Evolutionary conservation across 768 basidiomycete species (phyloP), one percentile per base, ranked within the genome.

Genomic region (Pholiota conissans): DNA sequence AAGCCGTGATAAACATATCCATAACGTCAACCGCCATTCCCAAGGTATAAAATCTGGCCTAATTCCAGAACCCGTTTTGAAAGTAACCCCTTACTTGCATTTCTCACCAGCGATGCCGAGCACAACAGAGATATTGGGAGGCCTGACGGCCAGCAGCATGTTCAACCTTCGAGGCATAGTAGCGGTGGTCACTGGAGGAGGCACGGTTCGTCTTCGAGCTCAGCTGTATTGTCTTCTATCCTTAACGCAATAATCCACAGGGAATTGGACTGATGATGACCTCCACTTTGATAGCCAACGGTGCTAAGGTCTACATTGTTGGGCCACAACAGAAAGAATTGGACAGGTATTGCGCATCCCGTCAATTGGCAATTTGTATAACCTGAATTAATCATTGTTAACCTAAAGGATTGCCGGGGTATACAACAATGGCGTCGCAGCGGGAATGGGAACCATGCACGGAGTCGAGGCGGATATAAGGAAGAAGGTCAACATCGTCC

Each of bases 261-360:
- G 55, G 55, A 11, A 56, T 56, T 27, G 55, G 55, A 4, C 16
- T 56, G 47, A 56, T 56, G 55, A 56, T 56, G 9, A 14, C 47
- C 10, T 56, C 55, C 2, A 56, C 55, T 0, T 27, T 56, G 20
- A 20, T 56, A 13, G 47, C 55, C 8, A 56, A 56, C 11, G 55
- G 55, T n/a, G 55, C 55, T 7, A 56, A 56, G 32, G 55, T 56
- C 10, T 56, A 56, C 27, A 56, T 56, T 22, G 27, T 56, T 50
- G 55, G 55, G 10, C 55, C 49, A 14, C 32, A 50, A 9, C 55
- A 56, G 16, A 32, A 39, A 26, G 35, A 56, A 24, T 42, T 56
- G 27, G 55, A 56, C n/a, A 35, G 48, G 55, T 56, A 18, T 18
- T 30, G 18, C 32, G 4, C 16, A 20, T 22, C 49, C 9, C 34